Conservation (phyloP, 805 yeast genomes). For the Yamadazyma sp. region DNA sequence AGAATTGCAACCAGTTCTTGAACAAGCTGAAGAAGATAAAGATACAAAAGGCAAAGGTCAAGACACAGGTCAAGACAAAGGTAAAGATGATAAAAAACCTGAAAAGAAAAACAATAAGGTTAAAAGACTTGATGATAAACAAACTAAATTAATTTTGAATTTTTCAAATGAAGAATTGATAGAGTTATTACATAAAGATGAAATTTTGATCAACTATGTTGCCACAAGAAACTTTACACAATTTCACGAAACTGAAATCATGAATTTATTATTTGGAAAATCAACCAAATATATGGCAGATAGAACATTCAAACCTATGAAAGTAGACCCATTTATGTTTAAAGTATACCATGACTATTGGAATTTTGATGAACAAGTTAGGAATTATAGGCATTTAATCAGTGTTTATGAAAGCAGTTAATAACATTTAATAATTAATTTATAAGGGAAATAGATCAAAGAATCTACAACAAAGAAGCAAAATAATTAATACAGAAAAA, state of each 20-base stretch:
- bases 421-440: constrained; percentile 1
- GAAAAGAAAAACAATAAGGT: constrained; percentile 4
- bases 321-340: constrained; percentile 27
- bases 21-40: constrained; percentile 2
- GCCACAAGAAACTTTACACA: constrained; percentile 20
- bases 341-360: constrained; percentile 18
- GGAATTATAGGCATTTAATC: constrained; percentile 17
- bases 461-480: no score
- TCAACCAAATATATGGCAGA: constrained; percentile 14
- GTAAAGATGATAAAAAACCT: constrained; percentile 10
- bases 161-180: constrained; percentile 17
- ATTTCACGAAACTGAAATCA: constrained; percentile 30
- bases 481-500: no score
- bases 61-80: constrained; percentile 12
- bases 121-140: constrained; percentile 6
- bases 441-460: constrained; percentile 9
- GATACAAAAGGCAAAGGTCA: constrained; percentile 9
- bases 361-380: constrained; percentile 26
- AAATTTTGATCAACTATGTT: constrained; percentile 23
- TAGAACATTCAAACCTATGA: constrained; percentile 30
- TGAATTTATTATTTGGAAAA: constrained; percentile 16
- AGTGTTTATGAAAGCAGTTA: constrained; percentile 8
- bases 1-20: constrained; percentile 6
- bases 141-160: constrained; percentile 8
- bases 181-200: constrained; percentile 23